Evolutionary conservation across 2,329 filamentous ascomycete species (phyloP), one percentile per base, ranked within the genome.

Genomic region (Podosphaera fusca): DNA sequence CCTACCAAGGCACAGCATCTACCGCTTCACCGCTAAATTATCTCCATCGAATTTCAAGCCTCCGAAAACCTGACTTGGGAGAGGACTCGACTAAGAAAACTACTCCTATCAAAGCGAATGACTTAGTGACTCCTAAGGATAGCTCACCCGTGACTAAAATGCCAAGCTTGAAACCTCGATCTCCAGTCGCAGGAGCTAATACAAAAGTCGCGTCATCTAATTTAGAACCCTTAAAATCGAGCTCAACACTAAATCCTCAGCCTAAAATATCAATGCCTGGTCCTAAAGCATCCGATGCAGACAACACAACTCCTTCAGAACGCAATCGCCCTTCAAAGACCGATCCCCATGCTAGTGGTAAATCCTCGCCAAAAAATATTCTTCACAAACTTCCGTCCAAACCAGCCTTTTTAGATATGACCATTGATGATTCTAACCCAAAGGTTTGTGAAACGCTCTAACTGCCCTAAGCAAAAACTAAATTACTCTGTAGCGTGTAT

Each of bases 151-250:
- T 31, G 29, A 14, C 35, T 30, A 55, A 33, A 33, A 12, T 12
- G 14, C 30, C 35, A 14, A n/a, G 12, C 35, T 29, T 21, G 31
- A 55, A 45, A 38, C 21, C 53, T 31, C 36, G 38, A 29, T 55
- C 53, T 29, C 53, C 53, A 14, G 53, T 55, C 14, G 53, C 53
- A 30, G 53, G 53, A 42, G 53, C 53, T 10, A 55, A 45, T 45
- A 55, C 53, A 29, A 55, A 55, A 33, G 53, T 55, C 33, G n/a
- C 53, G 2, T 45, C 8, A 4, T 55, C 52, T 2, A 49, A 7
- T 12, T 49, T 49, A 49, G 46, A 30, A 30, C 5, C 46, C 5
- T 49, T 47, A 5, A 47, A 47, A n/a, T 29, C 46, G 30, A 30
- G 6, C 30, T 49, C 30, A 33, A 33, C 30, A 4, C 30, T 4